Base-by-base conservation (phyloP, 305 asterid species). In the Plantago coronopus region DNA sequence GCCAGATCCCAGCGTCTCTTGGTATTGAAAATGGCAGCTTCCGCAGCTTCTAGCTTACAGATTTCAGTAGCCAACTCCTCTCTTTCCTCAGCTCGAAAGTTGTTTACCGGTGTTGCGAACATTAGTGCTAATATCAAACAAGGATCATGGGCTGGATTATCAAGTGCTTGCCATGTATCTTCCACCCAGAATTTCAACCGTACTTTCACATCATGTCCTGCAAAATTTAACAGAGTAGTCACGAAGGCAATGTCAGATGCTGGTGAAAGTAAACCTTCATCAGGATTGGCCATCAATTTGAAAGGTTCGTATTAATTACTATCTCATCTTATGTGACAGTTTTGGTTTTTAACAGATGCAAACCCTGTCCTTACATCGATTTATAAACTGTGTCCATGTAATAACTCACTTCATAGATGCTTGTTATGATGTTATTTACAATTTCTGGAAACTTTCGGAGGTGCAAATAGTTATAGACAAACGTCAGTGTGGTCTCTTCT, bases 211-310 rank as follows among this genome's bases (percentile, higher is more conserved):
- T 78, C 93, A 9, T 72, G 86, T 64, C 62, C 81, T 42, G 65
- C 74, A 47, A 87, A 63, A 66, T 71, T 57, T 38, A 57, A 51
- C 67, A 75, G 73, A 68, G 67, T 76, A 5, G 69, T 70, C 40
- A 79, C 83, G 38, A 83, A 74, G 76, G 96, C 96, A 62, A 72
- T 72, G 75, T 79, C 95, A 45, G 83, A 77, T 58, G 62, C 81
- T 62, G 80, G 70, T 59, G 95, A 79, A 64, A 72, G 25, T 72
- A 78, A 78, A 65, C 67, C 83, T 66, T 61, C 78, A 54, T 55
- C 93, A 18, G 96, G 94, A 23, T 64, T 89, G 60, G 73, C 87
- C 0, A 79, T 87, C 63, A 61, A 85, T 71, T 76, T 87, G 75
- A 87, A 69, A 84, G 95, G 96, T 87, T 57, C 54, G 16, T 8